phyloP scores from a whole-genome alignment of 2,329 filamentous ascomycete genomes.

The Akanthomyces uredinophilus region DNA sequence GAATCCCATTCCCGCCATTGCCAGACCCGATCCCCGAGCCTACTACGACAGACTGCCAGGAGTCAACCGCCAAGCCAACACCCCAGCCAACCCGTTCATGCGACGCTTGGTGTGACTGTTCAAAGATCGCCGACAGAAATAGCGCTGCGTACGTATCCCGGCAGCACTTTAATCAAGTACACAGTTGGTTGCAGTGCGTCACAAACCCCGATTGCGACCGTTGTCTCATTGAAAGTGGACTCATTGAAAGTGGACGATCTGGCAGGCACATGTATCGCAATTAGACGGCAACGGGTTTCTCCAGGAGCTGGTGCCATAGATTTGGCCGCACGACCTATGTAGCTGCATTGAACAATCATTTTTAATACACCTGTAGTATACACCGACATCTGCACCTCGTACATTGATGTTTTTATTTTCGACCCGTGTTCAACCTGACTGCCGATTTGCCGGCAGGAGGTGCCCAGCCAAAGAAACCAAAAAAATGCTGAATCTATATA shows the following conservation, averaged over 20 bases:
- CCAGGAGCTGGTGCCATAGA: neutral
- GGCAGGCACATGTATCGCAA: neutral
- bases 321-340: neutral
- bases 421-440: neutral
- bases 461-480: neutral
- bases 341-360: slow-evolving; percentile 5
- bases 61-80: neutral
- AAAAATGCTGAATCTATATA: slow-evolving; percentile 14
- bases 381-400: slow-evolving; percentile 11
- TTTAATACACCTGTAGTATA: slow-evolving; percentile 14
- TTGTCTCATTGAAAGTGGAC: slow-evolving; percentile 16
- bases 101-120: slow-evolving; percentile 24
- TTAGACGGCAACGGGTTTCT: neutral
- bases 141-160: slow-evolving; percentile 21
- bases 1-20: slow-evolving; percentile 6
- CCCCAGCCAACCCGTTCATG: slow-evolving; percentile 15
- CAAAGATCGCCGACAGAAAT: slow-evolving; percentile 22
- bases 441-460: neutral
- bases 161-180: neutral
- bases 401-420: slow-evolving; percentile 5
- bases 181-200: slow-evolving; percentile 27
- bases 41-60: slow-evolving; percentile 18
- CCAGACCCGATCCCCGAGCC: neutral
- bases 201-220: slow-evolving; percentile 23
- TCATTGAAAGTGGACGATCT: neutral